Percentiles rank a stretch among this genome's conserved stretches.
Conservation (phyloP, 345 rosid species). For the Corchorus capsularis region DNA sequence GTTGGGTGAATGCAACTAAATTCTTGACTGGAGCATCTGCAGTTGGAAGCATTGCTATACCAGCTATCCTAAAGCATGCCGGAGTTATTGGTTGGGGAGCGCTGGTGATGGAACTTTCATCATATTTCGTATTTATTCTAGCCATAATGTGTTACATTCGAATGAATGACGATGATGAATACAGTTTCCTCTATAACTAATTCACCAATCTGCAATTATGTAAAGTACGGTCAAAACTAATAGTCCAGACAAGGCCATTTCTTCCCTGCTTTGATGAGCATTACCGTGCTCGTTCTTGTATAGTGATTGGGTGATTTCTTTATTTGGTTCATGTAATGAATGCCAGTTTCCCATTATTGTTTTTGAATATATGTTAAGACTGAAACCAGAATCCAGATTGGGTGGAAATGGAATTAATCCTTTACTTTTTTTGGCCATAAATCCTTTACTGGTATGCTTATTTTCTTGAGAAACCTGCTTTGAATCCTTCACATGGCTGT, state of each 20-base stretch:
- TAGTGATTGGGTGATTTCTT: slow-evolving; percentile 10
- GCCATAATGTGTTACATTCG: slow-evolving; percentile 76
- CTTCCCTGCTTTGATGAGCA: slow-evolving; percentile 9
- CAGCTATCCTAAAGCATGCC: slow-evolving; percentile 84
- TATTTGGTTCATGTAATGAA: slow-evolving; percentile 12
- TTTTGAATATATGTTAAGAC: background rate
- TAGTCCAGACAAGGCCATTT: slow-evolving; percentile 5
- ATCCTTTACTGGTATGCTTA: background rate
- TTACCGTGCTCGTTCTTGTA: background rate
- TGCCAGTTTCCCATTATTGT: background rate
- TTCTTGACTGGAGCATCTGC: slow-evolving; percentile 92
- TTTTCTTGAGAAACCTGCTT: background rate
- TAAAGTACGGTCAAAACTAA: background rate
- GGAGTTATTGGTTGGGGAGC: slow-evolving; percentile 98
- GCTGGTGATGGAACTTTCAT: slow-evolving; percentile 76
- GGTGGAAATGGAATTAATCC: no score
- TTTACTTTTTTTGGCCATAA: no score
- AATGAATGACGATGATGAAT: slow-evolving; percentile 47
- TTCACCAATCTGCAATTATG: background rate
- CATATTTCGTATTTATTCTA: slow-evolving; percentile 64
- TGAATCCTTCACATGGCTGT: background rate
- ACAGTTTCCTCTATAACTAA: slow-evolving; percentile 41
- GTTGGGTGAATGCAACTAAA: slow-evolving; percentile 94
- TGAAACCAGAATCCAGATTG: background rate
- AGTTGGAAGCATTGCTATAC: slow-evolving; percentile 92